Evolutionary conservation across 768 basidiomycete genomes (phyloP), one percentile per base, ranked within the genome.

Genomic region (Dioszegia crocea): DNA sequence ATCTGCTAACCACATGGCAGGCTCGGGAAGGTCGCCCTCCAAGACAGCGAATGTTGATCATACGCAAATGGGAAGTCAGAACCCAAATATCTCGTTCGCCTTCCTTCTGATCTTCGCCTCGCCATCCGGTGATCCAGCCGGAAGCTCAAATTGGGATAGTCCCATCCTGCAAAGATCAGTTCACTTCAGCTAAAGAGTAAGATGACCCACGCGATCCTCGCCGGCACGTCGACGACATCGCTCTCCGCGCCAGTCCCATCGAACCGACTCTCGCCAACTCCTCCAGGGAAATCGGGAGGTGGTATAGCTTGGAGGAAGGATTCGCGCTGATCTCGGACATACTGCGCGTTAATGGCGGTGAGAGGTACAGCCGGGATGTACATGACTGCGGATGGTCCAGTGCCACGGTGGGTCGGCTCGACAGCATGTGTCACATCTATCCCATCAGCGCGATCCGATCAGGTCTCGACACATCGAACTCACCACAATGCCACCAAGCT

Each of bases 251-350:
- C 83, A 6, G 79, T 73, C n/a, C 80, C 79, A 10, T 73, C 65
- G 60, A 80, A 80, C 2, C 60, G 60, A 40, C 68, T 73, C 60
- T 81, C 82, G 21, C 80, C 80, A 2, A 62, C 64, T 24, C 74
- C 74, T 27, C 74, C 74, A 12, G 82, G 84, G 76, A 86, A 90
- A 70, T 91, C 89, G 3, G 88, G 86, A 8, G 87, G 87, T 23
- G 85, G 82, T 23, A 82, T 67, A 6, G 85, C 85, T 8, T 75
- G 62, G 39, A 85, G 76, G 77, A 88, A 90, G 12, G 80, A 75
- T 38, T 83, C 82, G 30, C 80, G 83, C 75, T 90, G 89, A 65
- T 80, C 79, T 59, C 79, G 76, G 45, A 89, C 69, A 65, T 89
- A 89, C 19, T 62, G 56, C 8, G 57, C 61, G 50, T 74, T 77